phyloP scores from a whole-genome alignment of 495 filamentous ascomycete genomes.

The Aspergillus cavernicola region DNA sequence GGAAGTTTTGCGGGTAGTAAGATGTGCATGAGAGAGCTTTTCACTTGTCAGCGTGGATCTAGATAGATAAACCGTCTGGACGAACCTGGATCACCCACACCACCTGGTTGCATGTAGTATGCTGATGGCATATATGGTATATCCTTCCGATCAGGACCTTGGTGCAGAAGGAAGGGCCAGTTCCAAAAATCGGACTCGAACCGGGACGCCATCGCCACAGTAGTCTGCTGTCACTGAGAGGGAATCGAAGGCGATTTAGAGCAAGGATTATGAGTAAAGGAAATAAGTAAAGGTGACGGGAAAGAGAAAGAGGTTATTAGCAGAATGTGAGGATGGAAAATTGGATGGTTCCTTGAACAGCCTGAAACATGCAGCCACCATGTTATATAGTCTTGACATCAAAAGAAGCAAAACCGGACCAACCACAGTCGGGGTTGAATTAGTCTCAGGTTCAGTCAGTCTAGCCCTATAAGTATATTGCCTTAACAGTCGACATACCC shows the following conservation, averaged over 20 bases:
- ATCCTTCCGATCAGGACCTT: not conserved
- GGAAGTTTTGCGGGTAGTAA: not conserved
- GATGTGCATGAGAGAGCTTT: not conserved
- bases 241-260: too few species aligned
- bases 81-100: not conserved
- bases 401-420: slow-evolving; percentile 4
- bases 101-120: not conserved
- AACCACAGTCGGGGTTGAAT: not conserved
- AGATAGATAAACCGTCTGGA: not conserved
- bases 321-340: too few species aligned
- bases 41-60: not conserved
- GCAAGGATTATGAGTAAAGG: too few species aligned
- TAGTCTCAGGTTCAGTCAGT: not conserved
- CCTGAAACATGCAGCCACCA: not conserved
- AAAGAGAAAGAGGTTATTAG: not conserved
- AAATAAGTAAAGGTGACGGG: not conserved
- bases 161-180: not conserved
- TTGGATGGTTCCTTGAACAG: too few species aligned
- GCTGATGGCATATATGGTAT: not conserved
- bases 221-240: not conserved
- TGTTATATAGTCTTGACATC: not conserved
- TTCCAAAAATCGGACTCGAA: not conserved
- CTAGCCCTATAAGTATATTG: not conserved
- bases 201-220: not conserved
- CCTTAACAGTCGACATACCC: not conserved